A percentile compares a stretch with the other conserved stretches of the same genome.
These are phyloP conservation scores for Yarrowia galli DNA, from an alignment of 1,139 yeast genomes.

Conservation along the genomic window DNA sequence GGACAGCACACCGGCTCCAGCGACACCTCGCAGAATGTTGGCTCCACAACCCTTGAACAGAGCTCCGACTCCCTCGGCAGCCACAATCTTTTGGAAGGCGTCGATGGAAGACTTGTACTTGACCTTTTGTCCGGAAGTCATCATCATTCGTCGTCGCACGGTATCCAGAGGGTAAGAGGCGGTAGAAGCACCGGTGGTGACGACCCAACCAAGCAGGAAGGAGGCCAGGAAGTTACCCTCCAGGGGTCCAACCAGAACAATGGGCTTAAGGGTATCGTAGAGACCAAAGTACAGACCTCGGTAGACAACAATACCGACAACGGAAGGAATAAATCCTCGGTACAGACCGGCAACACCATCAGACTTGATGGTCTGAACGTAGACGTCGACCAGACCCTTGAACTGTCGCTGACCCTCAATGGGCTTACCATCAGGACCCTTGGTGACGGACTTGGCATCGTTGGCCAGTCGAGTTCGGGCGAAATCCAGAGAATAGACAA, in stretches of 20 bases:
- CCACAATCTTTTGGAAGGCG: conserved; percentile 73
- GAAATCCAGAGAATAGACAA: conserved; percentile 81
- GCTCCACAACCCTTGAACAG: conserved; percentile 89
- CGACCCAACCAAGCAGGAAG: conserved; percentile 79
- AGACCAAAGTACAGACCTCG: conserved; percentile 86
- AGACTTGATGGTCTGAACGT: conserved; percentile 75
- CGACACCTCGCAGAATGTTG: conserved; percentile 85
- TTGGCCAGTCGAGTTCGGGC: conserved; percentile 86
- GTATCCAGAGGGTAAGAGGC: conserved; percentile 84
- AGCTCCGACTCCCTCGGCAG: conserved; percentile 72
- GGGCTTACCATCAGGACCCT: conserved; percentile 59
- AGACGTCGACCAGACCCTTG: conserved; percentile 78
- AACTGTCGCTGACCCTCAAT: conserved; percentile 71
- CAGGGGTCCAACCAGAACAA: conserved; percentile 71
- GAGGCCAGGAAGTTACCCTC: conserved; percentile 76
- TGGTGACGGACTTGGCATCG: conserved; percentile 75
- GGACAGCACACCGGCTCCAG: conserved; percentile 86
- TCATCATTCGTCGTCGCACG: conserved; percentile 88
- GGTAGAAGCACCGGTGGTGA: conserved; percentile 79
- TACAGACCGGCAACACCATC: conserved; percentile 82
- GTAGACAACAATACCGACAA: conserved; percentile 79
- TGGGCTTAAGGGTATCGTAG: conserved; percentile 80
- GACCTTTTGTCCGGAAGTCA: conserved; percentile 82
- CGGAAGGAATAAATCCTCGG: conserved; percentile 86
- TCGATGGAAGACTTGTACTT: conserved; percentile 78